Percentiles rank a stretch among this genome's conserved stretches.
Conservation (phyloP, 176 grass and related monocot species). For the Musa beccarii region DNA sequence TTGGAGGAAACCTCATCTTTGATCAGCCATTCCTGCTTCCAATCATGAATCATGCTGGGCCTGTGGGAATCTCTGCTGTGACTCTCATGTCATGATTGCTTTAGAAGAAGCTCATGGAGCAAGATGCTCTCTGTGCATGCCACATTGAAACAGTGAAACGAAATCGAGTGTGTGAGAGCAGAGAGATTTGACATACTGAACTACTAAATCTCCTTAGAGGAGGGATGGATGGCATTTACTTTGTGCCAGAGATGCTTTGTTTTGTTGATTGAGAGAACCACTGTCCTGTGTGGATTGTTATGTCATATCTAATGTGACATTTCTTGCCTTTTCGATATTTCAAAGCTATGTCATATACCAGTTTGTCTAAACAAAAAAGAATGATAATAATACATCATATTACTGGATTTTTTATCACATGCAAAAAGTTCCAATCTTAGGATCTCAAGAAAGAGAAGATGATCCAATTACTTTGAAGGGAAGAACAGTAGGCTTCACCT, state of each 20-base stretch:
- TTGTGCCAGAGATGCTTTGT: constrained; percentile 21
- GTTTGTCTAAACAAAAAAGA: too few species aligned
- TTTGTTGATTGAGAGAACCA: neutral
- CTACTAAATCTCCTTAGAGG: neutral
- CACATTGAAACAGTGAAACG: neutral
- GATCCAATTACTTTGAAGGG: too few species aligned
- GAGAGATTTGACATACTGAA: neutral
- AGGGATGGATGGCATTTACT: neutral
- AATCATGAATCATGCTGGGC: constrained; percentile 13
- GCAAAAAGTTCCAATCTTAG: too few species aligned
- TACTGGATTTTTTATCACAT: too few species aligned
- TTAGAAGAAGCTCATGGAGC: neutral
- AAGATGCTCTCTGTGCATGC: neutral
- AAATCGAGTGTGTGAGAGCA: neutral
- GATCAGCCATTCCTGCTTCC: neutral
- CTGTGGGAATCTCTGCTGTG: constrained; percentile 3
- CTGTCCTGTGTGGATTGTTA: too few species aligned
- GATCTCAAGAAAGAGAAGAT: too few species aligned
- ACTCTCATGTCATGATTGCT: constrained; percentile 15
- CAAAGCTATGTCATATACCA: too few species aligned
- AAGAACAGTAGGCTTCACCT: too few species aligned
- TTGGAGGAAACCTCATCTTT: neutral
- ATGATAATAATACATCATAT: too few species aligned
- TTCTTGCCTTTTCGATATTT: too few species aligned
- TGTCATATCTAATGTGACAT: too few species aligned